Evolutionary conservation across 139 green algal genomes (phyloP).

Genomic region (Asterochloris erici): DNA sequence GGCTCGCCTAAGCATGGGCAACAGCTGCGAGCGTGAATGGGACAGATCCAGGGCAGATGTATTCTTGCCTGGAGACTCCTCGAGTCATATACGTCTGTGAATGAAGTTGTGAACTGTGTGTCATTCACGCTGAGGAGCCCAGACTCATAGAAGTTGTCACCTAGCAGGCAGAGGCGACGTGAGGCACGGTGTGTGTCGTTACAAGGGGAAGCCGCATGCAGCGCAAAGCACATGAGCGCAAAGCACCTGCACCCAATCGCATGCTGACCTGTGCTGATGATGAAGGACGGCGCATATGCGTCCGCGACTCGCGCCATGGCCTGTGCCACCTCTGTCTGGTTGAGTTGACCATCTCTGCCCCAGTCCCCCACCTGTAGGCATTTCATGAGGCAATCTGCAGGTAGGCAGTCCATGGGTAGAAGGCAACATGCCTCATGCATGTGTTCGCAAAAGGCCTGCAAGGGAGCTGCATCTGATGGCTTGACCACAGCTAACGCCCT

Average conservation of each 20-base stretch:
- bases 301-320: constrained; percentile 48
- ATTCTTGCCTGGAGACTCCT: constrained; percentile 31
- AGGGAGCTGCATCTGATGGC: too few species aligned
- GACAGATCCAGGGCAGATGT: background rate
- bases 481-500: too few species aligned
- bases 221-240: too few species aligned
- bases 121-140: constrained; percentile 42
- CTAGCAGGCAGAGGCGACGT: background rate
- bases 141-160: constrained; percentile 35
- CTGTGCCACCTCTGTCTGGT: constrained; percentile 48
- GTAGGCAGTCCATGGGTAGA: too few species aligned
- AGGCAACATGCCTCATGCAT: too few species aligned
- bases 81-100: constrained; percentile 45
- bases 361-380: constrained; percentile 51
- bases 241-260: too few species aligned
- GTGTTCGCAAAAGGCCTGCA: too few species aligned
- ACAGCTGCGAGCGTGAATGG: background rate
- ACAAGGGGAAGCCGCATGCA: constrained; percentile 6
- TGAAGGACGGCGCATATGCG: constrained; percentile 37
- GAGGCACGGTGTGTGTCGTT: too few species aligned
- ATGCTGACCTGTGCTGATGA: constrained; percentile 67
- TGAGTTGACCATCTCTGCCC: constrained; percentile 46
- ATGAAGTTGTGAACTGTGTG: constrained; percentile 39
- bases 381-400: too few species aligned
- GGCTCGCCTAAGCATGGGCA: background rate